phyloP scores from a whole-genome alignment of 805 yeast species.

The Clavispora carvajalis region DNA sequence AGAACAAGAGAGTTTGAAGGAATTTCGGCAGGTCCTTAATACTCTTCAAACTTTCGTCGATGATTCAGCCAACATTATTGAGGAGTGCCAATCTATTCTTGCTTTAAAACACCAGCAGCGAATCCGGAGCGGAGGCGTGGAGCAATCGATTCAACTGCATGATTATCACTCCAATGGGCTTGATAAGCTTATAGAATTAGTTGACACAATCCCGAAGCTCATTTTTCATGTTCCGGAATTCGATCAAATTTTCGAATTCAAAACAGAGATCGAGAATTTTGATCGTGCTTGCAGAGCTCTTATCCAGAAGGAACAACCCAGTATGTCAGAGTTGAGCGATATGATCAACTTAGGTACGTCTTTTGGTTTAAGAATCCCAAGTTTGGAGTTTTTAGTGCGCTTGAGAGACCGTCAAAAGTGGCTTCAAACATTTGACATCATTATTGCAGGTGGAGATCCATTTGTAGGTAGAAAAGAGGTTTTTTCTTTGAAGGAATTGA shows the following conservation, averaged over 20 bases:
- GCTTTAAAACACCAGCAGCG: slow-evolving; percentile 49
- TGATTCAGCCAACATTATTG: slow-evolving; percentile 47
- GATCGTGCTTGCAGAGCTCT: slow-evolving; percentile 41
- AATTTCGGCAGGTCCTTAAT: slow-evolving; percentile 18
- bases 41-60: slow-evolving; percentile 39
- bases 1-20: slow-evolving; percentile 5
- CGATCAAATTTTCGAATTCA: slow-evolving; percentile 51
- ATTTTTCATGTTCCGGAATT: slow-evolving; percentile 54
- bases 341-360: slow-evolving; percentile 54
- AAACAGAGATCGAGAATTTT: slow-evolving; percentile 47
- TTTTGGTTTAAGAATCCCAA: slow-evolving; percentile 52
- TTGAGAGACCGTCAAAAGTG: slow-evolving; percentile 32
- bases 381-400: slow-evolving; percentile 34
- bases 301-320: slow-evolving; percentile 27
- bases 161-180: slow-evolving; percentile 4
- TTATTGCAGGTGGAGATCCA: slow-evolving; percentile 38
- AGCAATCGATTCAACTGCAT: slow-evolving; percentile 32
- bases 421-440: slow-evolving; percentile 26
- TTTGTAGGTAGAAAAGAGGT: slow-evolving; percentile 30
- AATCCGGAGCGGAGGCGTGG: slow-evolving; percentile 28
- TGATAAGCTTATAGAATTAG: slow-evolving; percentile 10
- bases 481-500: slow-evolving; percentile 27
- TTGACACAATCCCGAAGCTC: slow-evolving; percentile 41
- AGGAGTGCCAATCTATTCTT: slow-evolving; percentile 49
- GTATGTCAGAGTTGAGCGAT: slow-evolving; percentile 44